Base-by-base conservation (phyloP, 345 rosid species). In the Eucalyptus brandiana region DNA sequence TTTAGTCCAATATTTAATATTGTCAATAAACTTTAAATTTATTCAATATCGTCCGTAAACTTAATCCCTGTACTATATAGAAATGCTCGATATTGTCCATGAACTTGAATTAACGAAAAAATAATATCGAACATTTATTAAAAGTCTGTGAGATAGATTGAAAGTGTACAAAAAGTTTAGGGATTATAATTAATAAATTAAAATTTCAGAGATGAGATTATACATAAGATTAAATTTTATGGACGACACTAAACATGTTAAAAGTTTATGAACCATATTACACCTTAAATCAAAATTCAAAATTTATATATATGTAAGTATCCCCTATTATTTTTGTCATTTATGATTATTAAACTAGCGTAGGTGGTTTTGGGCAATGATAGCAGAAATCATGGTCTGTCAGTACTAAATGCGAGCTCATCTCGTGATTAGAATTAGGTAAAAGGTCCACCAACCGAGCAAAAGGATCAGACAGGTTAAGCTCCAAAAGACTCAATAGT, bases 131-230 rank as follows among this genome's bases (percentile, higher is more conserved):
- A 56, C 0, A 56, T 24, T 56, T 24, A 24, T 0, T 1, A 23
- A 23, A 10, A 56, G 62, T 26, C 0, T 10, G 0, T 0, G 30
- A 56, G 1, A 1, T 56, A 5, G 1, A 56, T 56, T 24, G 10
- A 24, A 24, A 23, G 30, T 10, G 1, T 23, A 24, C 6, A 23
- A 56, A 56, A 56, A 56, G 1, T 56, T 56, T 56, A 24, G 6
- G 6, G 0, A 56, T 56, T 56, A 10, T 6, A 24, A 56, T 24
- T 23, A 56, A 23, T 0, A 24, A 23, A 56, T 24, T 56, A 56
- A 24, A 56, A 24, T 23, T 10, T 56, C 6, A 24, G 2, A 23
- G 5, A 1, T 4, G 30, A 56, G 6, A 56, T 56, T 24, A 24
- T 2, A 23, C 3, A 56, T 56, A 2, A 0, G 6, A 53, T 19